Conservation (phyloP, 2,329 filamentous ascomycete genomes). For the Ophiostoma novo-ulmi region DNA sequence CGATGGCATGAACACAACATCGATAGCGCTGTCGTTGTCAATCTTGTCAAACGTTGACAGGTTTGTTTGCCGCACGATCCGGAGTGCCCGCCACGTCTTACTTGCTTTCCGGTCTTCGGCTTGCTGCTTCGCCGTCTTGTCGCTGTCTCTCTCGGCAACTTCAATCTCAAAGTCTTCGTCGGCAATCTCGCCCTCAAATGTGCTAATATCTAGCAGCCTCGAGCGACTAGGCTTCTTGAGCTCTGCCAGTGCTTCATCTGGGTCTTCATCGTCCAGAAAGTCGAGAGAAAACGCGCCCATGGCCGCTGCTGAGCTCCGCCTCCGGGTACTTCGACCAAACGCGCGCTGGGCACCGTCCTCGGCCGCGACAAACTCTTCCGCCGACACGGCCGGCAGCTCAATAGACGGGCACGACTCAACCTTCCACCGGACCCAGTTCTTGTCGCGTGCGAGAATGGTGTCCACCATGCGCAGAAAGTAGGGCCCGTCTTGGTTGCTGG, state of each 20-base stretch:
- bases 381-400: conserved; percentile 65
- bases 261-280: conserved; percentile 67
- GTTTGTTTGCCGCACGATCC: conserved; percentile 69
- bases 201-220: conserved; percentile 62
- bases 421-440: conserved; percentile 99
- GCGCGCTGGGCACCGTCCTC: conserved; percentile 60
- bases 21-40: conserved; percentile 71
- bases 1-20: conserved; percentile 45
- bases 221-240: conserved; percentile 63
- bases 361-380: conserved; percentile 63
- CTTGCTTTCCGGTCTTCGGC: conserved; percentile 71
- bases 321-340: conserved; percentile 62
- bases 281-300: conserved; percentile 70
- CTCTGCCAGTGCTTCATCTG: conserved; percentile 57
- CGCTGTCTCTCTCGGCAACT: conserved; percentile 57
- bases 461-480: conserved; percentile 97
- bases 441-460: conserved; percentile 89
- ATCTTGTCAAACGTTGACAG: conserved; percentile 80
- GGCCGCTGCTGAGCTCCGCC: conserved; percentile 61
- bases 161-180: conserved; percentile 81
- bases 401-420: conserved; percentile 88
- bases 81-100: conserved; percentile 84
- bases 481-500: conserved; percentile 70
- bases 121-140: conserved; percentile 47
- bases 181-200: conserved; percentile 68